A percentile compares a stretch with the other conserved stretches of the same genome.
phyloP scores from a whole-genome alignment of 2,329 filamentous ascomycete species.

The Tolypocladium endophyticum region DNA sequence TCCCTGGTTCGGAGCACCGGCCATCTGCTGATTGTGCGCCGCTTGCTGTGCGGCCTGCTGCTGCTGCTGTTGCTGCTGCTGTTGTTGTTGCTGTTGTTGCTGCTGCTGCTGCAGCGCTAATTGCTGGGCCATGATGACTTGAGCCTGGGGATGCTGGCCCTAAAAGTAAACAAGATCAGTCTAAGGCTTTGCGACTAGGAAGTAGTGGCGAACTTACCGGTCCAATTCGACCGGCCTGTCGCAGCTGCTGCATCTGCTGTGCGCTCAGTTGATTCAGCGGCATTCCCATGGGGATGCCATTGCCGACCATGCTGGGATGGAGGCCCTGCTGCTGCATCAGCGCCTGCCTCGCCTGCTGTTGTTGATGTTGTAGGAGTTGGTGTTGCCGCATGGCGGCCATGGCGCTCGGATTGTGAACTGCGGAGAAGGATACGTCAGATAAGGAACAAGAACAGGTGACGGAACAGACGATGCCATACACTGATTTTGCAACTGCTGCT shows the following conservation, averaged over 20 bases:
- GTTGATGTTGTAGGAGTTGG: slow-evolving; percentile 46
- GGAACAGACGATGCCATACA: slow-evolving; percentile 14
- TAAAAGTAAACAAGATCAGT: slow-evolving; percentile 4
- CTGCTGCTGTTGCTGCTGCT: slow-evolving; percentile 30
- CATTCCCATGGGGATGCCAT: slow-evolving; percentile 42
- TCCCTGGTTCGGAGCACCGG: slow-evolving; percentile 30
- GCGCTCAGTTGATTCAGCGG: slow-evolving; percentile 34
- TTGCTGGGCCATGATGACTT: slow-evolving; percentile 37
- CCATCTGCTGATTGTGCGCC: slow-evolving; percentile 27
- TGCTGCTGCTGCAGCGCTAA: slow-evolving; percentile 33
- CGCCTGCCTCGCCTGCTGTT: slow-evolving; percentile 38
- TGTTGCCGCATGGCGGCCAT: slow-evolving; percentile 41
- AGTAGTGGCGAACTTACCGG: slow-evolving; percentile 24
- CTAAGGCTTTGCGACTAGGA: neutral
- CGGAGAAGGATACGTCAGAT: neutral
- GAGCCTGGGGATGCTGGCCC: slow-evolving; percentile 18
- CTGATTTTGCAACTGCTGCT: slow-evolving; percentile 22
- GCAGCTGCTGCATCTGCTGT: slow-evolving; percentile 41
- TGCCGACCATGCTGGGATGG: slow-evolving; percentile 36
- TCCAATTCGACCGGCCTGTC: slow-evolving; percentile 26
- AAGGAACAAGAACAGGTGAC: neutral
- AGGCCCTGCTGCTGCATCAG: slow-evolving; percentile 45
- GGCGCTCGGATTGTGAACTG: slow-evolving; percentile 25
- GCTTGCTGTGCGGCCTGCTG: slow-evolving; percentile 21
- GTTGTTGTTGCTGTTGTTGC: slow-evolving; percentile 27